Evolutionary conservation across 805 yeast species (phyloP), one percentile per base, ranked within the genome.

Genomic region (Blastobotrys chiropterorum): DNA sequence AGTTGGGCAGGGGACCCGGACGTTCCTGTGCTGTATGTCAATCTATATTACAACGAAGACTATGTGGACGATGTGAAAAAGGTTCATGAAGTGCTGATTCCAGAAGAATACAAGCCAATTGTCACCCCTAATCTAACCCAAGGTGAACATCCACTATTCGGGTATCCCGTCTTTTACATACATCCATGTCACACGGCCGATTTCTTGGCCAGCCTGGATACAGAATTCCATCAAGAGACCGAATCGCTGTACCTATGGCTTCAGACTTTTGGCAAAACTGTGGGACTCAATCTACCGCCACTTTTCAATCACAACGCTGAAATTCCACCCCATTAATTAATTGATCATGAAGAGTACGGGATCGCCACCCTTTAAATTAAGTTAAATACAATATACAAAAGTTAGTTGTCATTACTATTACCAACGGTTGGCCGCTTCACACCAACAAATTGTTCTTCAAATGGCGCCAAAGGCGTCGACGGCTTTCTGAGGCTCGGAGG

Each of bases 131-230:
- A 58, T 14, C 49, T 51, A 26, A 57, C 61, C 26, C 62, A 59
- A 38, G 57, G 58, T 2, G 70, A 62, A 40, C 67, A 62, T 48
- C 69, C 69, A 3, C n/a, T 56, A 7, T 52, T 56, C 31, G 63
- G 63, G 2, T 50, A 54, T 41, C 67, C 67, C 4, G 44, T 54
- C 14, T 58, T 64, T 48, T 66, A 63, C 48, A 41, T 75, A 0
- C 79, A 75, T 54, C 78, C 79, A 2, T 75, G 79, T 58, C 66
- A 68, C 41, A 66, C 75, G 0, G 45, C 53, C 3, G 62, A 59
- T 6, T 51, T 70, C 51, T 59, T 72, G 30, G 58, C 56, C 2
- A 61, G 61, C 26, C 53, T 59, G 45, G 21, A 13, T 13, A 38
- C 49, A 2, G 48, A 21, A 19, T 13, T 43, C 16, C 43, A 38